Base-by-base conservation (phyloP, 495 filamentous ascomycete species). In the Delitschia confertaspora region DNA sequence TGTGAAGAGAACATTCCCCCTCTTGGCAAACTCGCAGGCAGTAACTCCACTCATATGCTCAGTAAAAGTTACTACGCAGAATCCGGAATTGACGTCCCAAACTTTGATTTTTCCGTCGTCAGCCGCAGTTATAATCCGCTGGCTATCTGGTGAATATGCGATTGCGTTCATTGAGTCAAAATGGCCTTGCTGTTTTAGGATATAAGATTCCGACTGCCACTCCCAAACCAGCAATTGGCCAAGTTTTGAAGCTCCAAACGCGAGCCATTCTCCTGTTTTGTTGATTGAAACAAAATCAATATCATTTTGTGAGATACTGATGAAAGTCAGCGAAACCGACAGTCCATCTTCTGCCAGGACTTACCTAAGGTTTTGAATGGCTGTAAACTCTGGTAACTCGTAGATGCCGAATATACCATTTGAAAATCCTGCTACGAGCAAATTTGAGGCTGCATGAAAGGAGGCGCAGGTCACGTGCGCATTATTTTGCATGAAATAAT, bases 151-250 rank as follows among this genome's bases (percentile, higher is more conserved):
- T 4, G 93, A 93, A 63, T 96, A 96, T 9, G 79, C 80, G 4
- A 98, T 69, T 6, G 89, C 70, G 62, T 95, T 96, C 78, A 95
- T 85, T n/a, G 86, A 80, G 58, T 98, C 93, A 35, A 93, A 84
- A 64, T 98, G 91, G 1, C 89, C 89, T 64, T 96, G 91, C 57
- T 98, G 91, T 62, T 96, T 98, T 24, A 98, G 65, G 42, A 98
- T 88, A 63, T 96, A 96, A n/a, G 93, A 95, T 61, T 98, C 91
- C 1, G 93, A 96, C 57, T 96, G 93, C 93, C 93, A 96, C 62
- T 98, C 91, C 91, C 91, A 98, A 18, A 98, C 93, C 25, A 98
- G 71, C 10, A 98, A 67, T 51, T 98, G 91, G 9, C 91, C 91
- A 19, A 93, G 74, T 42, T 89, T 89, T 11, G 93, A 93, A 3